phyloP scores from a whole-genome alignment of 176 grass and related monocot species.

The Ensete glaucum region DNA sequence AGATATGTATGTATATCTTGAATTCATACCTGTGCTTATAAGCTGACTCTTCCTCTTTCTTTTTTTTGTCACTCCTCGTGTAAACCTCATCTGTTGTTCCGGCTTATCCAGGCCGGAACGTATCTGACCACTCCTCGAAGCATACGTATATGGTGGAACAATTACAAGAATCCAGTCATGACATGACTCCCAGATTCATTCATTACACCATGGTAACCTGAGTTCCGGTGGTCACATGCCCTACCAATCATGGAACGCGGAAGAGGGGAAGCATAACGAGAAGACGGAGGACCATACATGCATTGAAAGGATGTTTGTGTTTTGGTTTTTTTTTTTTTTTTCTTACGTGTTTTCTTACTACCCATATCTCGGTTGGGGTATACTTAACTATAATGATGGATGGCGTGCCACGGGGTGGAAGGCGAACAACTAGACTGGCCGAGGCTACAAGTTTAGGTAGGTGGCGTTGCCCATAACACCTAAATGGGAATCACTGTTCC shows the following conservation, averaged over 20 bases:
- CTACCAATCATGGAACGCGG: conserved; percentile 12
- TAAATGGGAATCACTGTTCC: conserved; percentile 29
- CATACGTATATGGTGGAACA: background rate
- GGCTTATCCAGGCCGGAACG: background rate
- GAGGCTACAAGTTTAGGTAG: conserved; percentile 33
- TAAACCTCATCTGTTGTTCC: too few relatives aligned
- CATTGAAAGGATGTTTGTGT: background rate
- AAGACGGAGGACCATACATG: background rate
- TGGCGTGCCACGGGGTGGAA: conserved; percentile 34
- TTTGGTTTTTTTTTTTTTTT: background rate
- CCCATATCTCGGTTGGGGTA: background rate
- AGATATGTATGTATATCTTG: too few relatives aligned
- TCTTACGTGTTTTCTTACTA: too few relatives aligned
- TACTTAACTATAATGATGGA: conserved; percentile 16
- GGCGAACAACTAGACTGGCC: conserved; percentile 12
- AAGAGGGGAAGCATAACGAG: background rate
- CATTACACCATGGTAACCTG: conserved; percentile 6
- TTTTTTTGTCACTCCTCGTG: too few relatives aligned
- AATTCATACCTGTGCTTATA: too few relatives aligned
- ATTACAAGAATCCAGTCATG: background rate
- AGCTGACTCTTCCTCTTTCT: too few relatives aligned
- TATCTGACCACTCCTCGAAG: background rate
- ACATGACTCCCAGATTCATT: conserved; percentile 4
- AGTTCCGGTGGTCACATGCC: conserved; percentile 3
- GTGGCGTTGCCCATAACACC: conserved; percentile 48